Base-by-base conservation (phyloP, 2,329 filamentous ascomycete genomes). In the Sarocladium brachiariae region DNA sequence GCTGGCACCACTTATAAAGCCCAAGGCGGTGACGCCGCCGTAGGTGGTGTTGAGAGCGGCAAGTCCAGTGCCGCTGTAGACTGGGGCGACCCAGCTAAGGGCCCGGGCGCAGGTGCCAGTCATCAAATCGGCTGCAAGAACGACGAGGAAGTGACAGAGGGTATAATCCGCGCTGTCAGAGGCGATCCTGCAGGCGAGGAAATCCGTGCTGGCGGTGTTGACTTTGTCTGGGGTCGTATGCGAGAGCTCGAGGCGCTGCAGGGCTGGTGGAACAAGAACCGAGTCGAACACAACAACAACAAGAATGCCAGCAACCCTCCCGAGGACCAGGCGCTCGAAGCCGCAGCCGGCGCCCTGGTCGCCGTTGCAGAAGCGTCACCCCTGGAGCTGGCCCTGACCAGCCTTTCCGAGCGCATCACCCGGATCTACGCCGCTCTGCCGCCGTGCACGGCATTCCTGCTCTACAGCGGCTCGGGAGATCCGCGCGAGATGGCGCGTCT, bases 1-100 rank as follows among this genome's bases (percentile, higher is more conserved):
- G 73, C 81, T 14, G 81, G 81, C 43, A 79, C 77, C 11, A 70
- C 74, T 11, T 84, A 84, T 63, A 81, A 81, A 58, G 76, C 74
- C 10, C 81, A 83, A 56, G 80, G 76, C 38, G 80, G 79, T 1
- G 68, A 71, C 0, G 73, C 72, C 2, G 83, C 83, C 13, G 75
- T 71, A 10, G 78, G 78, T 25, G 79, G 80, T 19, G 55, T 74
- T 10, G 71, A 76, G 31, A 70, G 74, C 3, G 78, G 78, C 55
- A 84, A 84, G 65, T 81, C 76, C 1, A 86, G 83, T 53, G 87
- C 86, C 2, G 81, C 95, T 27, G 78, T 97, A 19, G 93, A 99
- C 68, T 96, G 92, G 86, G 92, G 91, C 48, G 86, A 90, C 53
- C 87, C 88, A 13, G 70, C 71, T 50, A 77, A 77, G 59, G 80